A percentile compares a stretch with the other conserved stretches of the same genome.
Evolutionary conservation across 2,329 filamentous ascomycete species (phyloP).

Genomic region (Pochonia chlamydosporia): DNA sequence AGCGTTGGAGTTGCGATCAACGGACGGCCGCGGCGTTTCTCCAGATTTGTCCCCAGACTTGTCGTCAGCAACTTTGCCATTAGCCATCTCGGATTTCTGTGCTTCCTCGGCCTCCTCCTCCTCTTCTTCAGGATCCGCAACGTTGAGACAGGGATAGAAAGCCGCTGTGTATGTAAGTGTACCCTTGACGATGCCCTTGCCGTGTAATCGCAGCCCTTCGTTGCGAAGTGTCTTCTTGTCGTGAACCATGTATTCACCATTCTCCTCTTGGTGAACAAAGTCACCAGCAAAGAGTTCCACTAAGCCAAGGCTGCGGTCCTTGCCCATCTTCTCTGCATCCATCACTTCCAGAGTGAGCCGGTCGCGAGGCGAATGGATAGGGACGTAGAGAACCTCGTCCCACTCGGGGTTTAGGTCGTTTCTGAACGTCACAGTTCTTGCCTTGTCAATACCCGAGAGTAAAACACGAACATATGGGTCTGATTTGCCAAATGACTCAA

Average conservation of each 20-base stretch:
- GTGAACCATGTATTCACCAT: constrained; percentile 73
- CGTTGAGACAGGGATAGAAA: constrained; percentile 85
- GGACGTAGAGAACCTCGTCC: constrained; percentile 93
- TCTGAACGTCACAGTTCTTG: constrained; percentile 87
- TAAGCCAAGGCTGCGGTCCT: constrained; percentile 80
- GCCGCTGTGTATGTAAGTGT: constrained; percentile 73
- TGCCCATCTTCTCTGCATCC: constrained; percentile 90
- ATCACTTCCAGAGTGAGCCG: constrained; percentile 88
- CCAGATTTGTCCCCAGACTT: constrained; percentile 6
- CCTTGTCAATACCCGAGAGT: constrained; percentile 85
- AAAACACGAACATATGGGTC: constrained; percentile 89
- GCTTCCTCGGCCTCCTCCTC: constrained; percentile 40
- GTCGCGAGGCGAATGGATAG: constrained; percentile 79
- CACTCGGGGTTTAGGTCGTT: constrained; percentile 94
- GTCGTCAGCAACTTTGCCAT: neutral
- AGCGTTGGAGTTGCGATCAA: constrained; percentile 23
- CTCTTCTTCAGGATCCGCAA: constrained; percentile 85
- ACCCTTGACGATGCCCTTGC: constrained; percentile 71
- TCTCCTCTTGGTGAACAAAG: constrained; percentile 71
- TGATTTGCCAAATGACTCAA: constrained; percentile 94
- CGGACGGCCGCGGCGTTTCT: constrained; percentile 8
- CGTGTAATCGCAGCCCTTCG: constrained; percentile 67
- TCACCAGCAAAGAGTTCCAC: constrained; percentile 73
- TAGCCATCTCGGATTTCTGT: neutral
- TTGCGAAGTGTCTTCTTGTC: constrained; percentile 66